Evolutionary conservation across 2,329 filamentous ascomycete species (phyloP).

Genomic region (Hypoxylon sp.): DNA sequence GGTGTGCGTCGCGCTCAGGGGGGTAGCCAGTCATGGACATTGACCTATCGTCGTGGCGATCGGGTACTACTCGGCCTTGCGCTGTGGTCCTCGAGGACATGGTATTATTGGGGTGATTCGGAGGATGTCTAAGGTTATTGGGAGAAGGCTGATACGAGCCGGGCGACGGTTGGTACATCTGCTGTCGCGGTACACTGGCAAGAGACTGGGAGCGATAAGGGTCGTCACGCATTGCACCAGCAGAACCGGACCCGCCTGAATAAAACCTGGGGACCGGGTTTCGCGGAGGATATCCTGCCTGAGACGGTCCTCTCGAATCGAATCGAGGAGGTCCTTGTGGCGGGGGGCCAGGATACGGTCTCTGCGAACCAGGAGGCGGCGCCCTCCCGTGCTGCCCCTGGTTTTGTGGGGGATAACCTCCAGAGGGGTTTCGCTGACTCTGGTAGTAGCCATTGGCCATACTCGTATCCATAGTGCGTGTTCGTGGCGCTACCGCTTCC

Average conservation of each 20-base stretch:
- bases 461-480: conserved; percentile 59
- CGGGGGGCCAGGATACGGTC: conserved; percentile 75
- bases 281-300: conserved; percentile 58
- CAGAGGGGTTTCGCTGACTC: conserved; percentile 64
- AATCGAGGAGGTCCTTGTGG: conserved; percentile 64
- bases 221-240: conserved; percentile 83
- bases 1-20: conserved; percentile 81
- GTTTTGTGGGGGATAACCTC: conserved; percentile 57
- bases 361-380: conserved; percentile 63
- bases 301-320: conserved; percentile 67
- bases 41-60: conserved; percentile 89
- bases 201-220: conserved; percentile 93
- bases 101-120: conserved; percentile 78
- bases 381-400: conserved; percentile 56
- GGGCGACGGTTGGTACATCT: conserved; percentile 74
- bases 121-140: conserved; percentile 81
- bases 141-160: conserved; percentile 73
- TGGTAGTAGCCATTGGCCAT: conserved; percentile 66
- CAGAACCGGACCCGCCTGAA: conserved; percentile 66
- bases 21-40: conserved; percentile 95
- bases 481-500: conserved; percentile 54
- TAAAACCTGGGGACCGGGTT: conserved; percentile 70
- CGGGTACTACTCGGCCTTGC: conserved; percentile 90
- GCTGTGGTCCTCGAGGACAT: conserved; percentile 82
- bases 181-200: conserved; percentile 78